Base-by-base conservation (phyloP, 768 basidiomycete genomes). In the Rhodotorula diobovata region DNA sequence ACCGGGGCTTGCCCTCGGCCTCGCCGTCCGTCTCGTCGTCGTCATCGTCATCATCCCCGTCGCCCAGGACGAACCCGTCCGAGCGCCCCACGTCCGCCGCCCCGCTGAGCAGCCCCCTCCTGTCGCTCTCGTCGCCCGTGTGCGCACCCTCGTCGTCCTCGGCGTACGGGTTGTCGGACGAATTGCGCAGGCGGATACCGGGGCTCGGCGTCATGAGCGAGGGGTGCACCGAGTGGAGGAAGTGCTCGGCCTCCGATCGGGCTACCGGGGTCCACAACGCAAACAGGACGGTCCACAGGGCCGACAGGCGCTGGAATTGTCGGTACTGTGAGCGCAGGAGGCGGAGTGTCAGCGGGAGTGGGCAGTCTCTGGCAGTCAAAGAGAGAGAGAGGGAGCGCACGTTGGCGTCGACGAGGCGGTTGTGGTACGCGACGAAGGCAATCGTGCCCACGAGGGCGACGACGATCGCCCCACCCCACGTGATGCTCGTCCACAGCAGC, bases 201-300 rank as follows among this genome's bases (percentile, higher is more conserved):
- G 57, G 41, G 34, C 21, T 61, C 61, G 37, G 20, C 64, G 46
- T 57, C 30, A 66, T 63, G 3, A 71, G 66, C 10, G 54, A 28
- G 1, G 70, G 66, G 45, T 63, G 70, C 7, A 71, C 66, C 15
- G 66, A 63, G 57, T 59, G 61, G 12, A 71, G 56, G 34, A 71
- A 58, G 23, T 71, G 66, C 5, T 46, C 54, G 20, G 76, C 67
- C 53, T 76, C 70, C 9, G 54, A 45, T 37, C 62, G 60, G 32
- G 71, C 68, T 58, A 63, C 61, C n/a, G 71, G 71, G 1, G 85
- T 85, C 96, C 96, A 98, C 21, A 98, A 87, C 14, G 94, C 96
- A 73, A 97, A 86, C 23, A 99, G 85, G n/a, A 96, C 87, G 64
- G 92, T 88, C 93, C 95, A 99, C n/a, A 93, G 88, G 11, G 94